phyloP scores from a whole-genome alignment of 75 land plant species.

The Picea sitchensis region DNA sequence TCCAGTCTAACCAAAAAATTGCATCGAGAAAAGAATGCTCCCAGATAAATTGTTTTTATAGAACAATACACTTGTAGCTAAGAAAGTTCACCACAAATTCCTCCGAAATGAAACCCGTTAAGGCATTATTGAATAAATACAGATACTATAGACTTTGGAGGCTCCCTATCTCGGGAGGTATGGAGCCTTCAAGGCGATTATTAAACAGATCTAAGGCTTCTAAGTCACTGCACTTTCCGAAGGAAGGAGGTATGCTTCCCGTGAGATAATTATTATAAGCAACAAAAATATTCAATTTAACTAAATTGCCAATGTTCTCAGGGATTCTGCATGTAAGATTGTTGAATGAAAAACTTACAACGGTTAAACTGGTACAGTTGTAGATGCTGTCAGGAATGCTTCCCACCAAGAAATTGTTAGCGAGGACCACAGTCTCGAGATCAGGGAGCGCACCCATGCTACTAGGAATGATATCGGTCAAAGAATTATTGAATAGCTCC shows the following conservation, averaged over 20 bases:
- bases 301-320: constrained; percentile 30
- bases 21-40: constrained; percentile 36
- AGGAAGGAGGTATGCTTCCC: constrained; percentile 5
- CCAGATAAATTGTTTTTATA: constrained; percentile 51
- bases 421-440: constrained; percentile 37
- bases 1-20: constrained; percentile 38
- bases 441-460: constrained; percentile 34
- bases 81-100: constrained; percentile 18
- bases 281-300: constrained; percentile 34
- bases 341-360: background rate
- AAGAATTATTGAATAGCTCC: constrained; percentile 35
- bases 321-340: constrained; percentile 40
- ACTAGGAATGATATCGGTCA: constrained; percentile 56
- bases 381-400: background rate
- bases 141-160: too few relatives aligned
- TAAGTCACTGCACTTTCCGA: constrained; percentile 22
- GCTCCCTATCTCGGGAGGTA: constrained; percentile 33
- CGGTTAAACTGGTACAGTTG: constrained; percentile 33
- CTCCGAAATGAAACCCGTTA: too few relatives aligned
- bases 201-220: constrained; percentile 35
- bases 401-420: constrained; percentile 40
- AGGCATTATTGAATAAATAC: too few relatives aligned
- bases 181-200: constrained; percentile 43
- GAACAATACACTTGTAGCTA: constrained; percentile 27
- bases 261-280: constrained; percentile 27